phyloP scores from a whole-genome alignment of 108 stramenopile genomes.

The Asterionellopsis glacialis region DNA sequence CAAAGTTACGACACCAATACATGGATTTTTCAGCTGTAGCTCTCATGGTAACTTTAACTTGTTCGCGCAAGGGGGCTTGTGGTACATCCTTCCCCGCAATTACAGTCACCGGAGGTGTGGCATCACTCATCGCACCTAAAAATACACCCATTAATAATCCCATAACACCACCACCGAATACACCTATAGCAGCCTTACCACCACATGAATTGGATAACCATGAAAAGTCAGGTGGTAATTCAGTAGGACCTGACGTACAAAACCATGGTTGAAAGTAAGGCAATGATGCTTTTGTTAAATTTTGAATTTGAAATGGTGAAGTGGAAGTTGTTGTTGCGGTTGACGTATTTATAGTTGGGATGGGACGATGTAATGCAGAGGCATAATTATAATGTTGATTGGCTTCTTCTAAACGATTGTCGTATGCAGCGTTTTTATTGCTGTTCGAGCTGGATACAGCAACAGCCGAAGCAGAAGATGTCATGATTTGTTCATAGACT shows the following conservation, averaged over 20 bases:
- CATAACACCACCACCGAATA: constrained; percentile 82
- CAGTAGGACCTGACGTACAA: constrained; percentile 39
- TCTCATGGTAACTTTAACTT: constrained; percentile 65
- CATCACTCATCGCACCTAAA: constrained; percentile 82
- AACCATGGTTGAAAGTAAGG: constrained; percentile 73
- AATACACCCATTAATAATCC: constrained; percentile 89
- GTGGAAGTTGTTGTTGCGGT: too few species aligned
- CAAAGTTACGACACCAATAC: constrained; percentile 89
- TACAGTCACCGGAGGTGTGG: constrained; percentile 81
- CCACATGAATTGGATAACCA: constrained; percentile 83
- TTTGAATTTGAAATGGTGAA: not conserved
- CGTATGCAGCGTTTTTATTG: too few species aligned
- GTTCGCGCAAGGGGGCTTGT: constrained; percentile 80
- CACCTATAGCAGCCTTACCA: constrained; percentile 80
- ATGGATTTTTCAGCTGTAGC: constrained; percentile 82
- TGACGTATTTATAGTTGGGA: too few species aligned
- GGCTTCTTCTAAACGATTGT: too few species aligned
- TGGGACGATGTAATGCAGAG: too few species aligned
- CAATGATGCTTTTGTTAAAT: constrained; percentile 46
- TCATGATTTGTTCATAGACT: too few species aligned
- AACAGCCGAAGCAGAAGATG: too few species aligned
- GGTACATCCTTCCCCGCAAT: constrained; percentile 83
- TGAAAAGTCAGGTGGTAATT: constrained; percentile 78
- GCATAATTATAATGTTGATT: too few species aligned
- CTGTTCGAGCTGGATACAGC: too few species aligned